Evolutionary conservation across 306 rosid species (phyloP).

Genomic region (Spatholobus suberectus): DNA sequence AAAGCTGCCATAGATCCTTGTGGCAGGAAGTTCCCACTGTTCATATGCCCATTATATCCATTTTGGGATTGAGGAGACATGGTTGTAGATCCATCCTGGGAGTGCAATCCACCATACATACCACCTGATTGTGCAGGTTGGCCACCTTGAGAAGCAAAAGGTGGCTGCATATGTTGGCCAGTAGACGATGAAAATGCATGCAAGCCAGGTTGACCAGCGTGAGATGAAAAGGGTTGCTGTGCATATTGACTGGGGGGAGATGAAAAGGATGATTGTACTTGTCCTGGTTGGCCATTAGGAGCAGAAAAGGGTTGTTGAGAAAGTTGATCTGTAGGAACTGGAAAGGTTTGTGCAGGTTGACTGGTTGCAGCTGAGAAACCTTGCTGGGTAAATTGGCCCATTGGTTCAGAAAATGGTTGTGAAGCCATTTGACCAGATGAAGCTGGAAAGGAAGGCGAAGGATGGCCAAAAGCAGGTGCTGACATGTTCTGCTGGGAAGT

Average conservation of each 20-base stretch:
- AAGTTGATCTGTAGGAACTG: conserved; percentile 5
- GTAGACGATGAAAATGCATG: conserved; percentile 52
- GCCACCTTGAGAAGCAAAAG: conserved; percentile 58
- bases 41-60: conserved; percentile 61
- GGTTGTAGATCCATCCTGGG: conserved; percentile 55
- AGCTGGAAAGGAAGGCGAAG: conserved; percentile 50
- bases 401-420: conserved; percentile 47
- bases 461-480: conserved; percentile 50
- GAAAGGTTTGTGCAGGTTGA: conserved; percentile 47
- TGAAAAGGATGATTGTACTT: conserved; percentile 24
- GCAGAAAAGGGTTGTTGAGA: conserved; percentile 41
- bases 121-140: conserved; percentile 62
- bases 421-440: conserved; percentile 46
- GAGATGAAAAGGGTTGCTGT: conserved; percentile 45
- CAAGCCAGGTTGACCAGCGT: conserved; percentile 28
- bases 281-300: conserved; percentile 30
- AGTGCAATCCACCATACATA: conserved; percentile 58
- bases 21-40: conserved; percentile 56
- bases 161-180: conserved; percentile 55
- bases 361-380: conserved; percentile 43
- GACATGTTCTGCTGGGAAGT: conserved; percentile 57
- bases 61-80: conserved; percentile 63
- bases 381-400: conserved; percentile 26
- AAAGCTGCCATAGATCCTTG: conserved; percentile 56
- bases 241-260: conserved; percentile 42